Base-by-base conservation (phyloP, 805 yeast genomes). In the Saccharomycopsis guyanensis region DNA sequence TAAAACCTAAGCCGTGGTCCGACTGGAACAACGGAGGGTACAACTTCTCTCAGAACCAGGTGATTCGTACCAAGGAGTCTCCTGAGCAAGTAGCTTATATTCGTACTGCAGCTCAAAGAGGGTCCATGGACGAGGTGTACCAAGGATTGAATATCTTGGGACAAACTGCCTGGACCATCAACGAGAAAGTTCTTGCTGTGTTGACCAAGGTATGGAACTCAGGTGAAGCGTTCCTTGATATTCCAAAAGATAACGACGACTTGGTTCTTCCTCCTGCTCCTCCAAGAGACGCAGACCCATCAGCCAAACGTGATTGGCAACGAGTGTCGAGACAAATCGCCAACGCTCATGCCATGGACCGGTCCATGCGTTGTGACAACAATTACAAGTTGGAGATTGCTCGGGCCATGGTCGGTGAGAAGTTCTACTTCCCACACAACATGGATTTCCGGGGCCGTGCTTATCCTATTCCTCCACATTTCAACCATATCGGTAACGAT, bases 341-440 rank as follows among this genome's bases (percentile, higher is more conserved):
- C 18, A 75, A 78, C 53, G 80, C 76, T 37, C 80, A 79, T 50
- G 76, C 84, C 8, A 69, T 82, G 19, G 70, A 74, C 52, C 78
- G 93, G 62, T 89, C 97, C 0, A 84, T 82, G 60, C 77, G 98
- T 62, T 93, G 98, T 67, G 97, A 89, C 63, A 72, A 86, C 52
- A 91, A 93, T 61, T 93, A 93, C 63, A 93, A 87, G 61, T 66
- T 93, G 43, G 98, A 93, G 63, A 87, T 93, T 59, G 97, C 98
- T 0, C 74, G 97, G 53, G 96, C 96, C 0, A 87, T 82, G 63
- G 65, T 83, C 22, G 94, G 94, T 20, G 93, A 84, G 60, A 72
- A 73, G 55, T 74, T 84, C 56, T 83, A 73, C 58, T 84, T 84
- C 67, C 93, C 94, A 6, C 91, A 85, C 25, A 82, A 82, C 52